A percentile compares a stretch with the other conserved stretches of the same genome.
Conservation (phyloP, 129 eudicot species). For the Rutidosis leptorrhynchoides region DNA sequence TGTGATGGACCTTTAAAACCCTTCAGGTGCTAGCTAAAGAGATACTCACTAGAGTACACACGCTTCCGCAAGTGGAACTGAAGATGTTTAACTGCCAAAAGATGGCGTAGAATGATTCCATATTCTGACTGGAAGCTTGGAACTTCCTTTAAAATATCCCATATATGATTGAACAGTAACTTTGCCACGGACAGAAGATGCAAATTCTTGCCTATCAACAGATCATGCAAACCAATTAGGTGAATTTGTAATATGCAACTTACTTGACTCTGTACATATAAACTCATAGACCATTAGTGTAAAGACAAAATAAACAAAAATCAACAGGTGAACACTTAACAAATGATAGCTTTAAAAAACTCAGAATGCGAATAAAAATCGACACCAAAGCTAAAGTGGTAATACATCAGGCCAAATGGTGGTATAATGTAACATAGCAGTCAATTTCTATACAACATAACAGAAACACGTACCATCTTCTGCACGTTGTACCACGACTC, state of each 20-base stretch:
- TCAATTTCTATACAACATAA: slow-evolving; percentile 18
- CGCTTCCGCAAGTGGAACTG: slow-evolving; percentile 69
- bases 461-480: slow-evolving; percentile 57
- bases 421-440: slow-evolving; percentile 14
- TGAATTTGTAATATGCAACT: slow-evolving; percentile 12
- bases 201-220: slow-evolving; percentile 53
- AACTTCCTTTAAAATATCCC: slow-evolving; percentile 75
- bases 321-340: neutral
- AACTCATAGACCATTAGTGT: neutral
- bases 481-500: slow-evolving; percentile 72
- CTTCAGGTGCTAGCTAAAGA: slow-evolving; percentile 13
- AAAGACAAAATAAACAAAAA: neutral
- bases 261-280: slow-evolving; percentile 13
- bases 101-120: slow-evolving; percentile 75
- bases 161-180: slow-evolving; percentile 71
- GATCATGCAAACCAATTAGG: slow-evolving; percentile 19
- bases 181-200: slow-evolving; percentile 73
- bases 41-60: slow-evolving; percentile 70
- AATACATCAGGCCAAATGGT: slow-evolving; percentile 8
- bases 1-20: neutral
- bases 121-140: slow-evolving; percentile 92
- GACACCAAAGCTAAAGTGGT: slow-evolving; percentile 18
- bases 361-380: neutral
- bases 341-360: slow-evolving; percentile 11
- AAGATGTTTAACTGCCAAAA: slow-evolving; percentile 58